Conservation (phyloP, 1,284 basidiomycete genomes). For the Laetiporus sulphureus region DNA sequence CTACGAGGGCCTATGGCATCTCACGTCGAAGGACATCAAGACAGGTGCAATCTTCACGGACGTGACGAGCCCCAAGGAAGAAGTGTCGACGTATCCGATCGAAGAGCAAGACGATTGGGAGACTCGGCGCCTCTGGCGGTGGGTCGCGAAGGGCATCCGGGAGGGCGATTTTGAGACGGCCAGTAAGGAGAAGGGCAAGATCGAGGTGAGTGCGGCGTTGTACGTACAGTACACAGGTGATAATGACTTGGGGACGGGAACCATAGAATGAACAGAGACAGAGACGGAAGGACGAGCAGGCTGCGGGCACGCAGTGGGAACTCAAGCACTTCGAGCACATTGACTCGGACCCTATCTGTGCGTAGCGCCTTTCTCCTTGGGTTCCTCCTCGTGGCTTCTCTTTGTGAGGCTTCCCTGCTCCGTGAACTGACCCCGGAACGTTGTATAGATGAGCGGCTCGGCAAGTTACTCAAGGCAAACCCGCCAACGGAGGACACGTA, state of each 20-base stretch:
- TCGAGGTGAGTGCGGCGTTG: constrained; percentile 62
- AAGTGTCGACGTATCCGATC: constrained; percentile 56
- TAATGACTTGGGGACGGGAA: constrained; percentile 1
- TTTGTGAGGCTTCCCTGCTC: neutral
- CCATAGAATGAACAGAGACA: constrained; percentile 87
- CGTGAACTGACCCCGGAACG: neutral
- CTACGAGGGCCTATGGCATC: constrained; percentile 89
- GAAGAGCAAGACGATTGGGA: constrained; percentile 79
- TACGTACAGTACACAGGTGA: neutral
- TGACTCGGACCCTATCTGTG: constrained; percentile 67
- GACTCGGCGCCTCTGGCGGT: constrained; percentile 81
- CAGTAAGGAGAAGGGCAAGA: constrained; percentile 82
- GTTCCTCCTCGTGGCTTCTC: neutral
- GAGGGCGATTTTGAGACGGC: constrained; percentile 92
- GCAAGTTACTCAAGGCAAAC: constrained; percentile 41
- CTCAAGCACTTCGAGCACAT: constrained; percentile 71
- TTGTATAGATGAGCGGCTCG: constrained; percentile 54
- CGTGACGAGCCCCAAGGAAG: constrained; percentile 60
- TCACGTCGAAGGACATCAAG: constrained; percentile 51
- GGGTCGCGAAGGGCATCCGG: constrained; percentile 87
- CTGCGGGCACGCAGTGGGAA: constrained; percentile 69
- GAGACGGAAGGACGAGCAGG: constrained; percentile 77
- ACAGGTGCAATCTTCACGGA: constrained; percentile 55
- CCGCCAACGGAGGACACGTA: constrained; percentile 66
- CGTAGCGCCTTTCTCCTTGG: constrained; percentile 24